phyloP scores from a whole-genome alignment of 805 yeast genomes.

The Torulaspora maleeae region DNA sequence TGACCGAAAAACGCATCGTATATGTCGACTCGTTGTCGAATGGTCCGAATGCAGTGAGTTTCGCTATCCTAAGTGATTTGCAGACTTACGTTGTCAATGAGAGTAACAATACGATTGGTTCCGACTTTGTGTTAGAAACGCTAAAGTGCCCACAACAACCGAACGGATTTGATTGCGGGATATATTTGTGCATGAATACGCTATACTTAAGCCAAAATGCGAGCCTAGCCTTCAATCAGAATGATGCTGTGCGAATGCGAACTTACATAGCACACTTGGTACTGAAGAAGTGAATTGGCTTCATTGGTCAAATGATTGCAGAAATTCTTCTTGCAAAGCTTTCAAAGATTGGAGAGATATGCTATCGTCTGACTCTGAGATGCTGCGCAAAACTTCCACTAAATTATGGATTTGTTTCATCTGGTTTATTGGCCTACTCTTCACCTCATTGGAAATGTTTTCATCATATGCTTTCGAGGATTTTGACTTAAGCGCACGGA shows the following conservation, averaged over 20 bases:
- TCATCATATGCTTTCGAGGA: background rate
- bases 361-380: conserved; percentile 11
- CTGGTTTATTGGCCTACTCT: conserved; percentile 8
- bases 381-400: conserved; percentile 24
- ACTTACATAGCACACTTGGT: conserved; percentile 38
- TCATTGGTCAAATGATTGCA: conserved; percentile 10
- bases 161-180: conserved; percentile 95
- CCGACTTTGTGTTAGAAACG: conserved; percentile 33
- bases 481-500: conserved; percentile 6
- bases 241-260: conserved; percentile 66
- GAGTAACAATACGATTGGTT: conserved; percentile 42
- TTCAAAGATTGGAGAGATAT: conserved; percentile 17
- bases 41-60: conserved; percentile 37
- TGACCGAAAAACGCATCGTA: conserved; percentile 50
- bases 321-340: conserved; percentile 28
- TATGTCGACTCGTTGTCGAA: conserved; percentile 71
- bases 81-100: conserved; percentile 64
- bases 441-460: conserved; percentile 8
- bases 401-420: conserved; percentile 30
- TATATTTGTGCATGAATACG: conserved; percentile 78
- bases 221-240: conserved; percentile 52
- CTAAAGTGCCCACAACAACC: conserved; percentile 72
- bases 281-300: conserved; percentile 8
- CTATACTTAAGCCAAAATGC: conserved; percentile 51
- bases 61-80: conserved; percentile 43